A percentile compares a stretch with the other conserved stretches of the same genome.
Evolutionary conservation across 176 grass and related monocot genomes (phyloP).

Genomic region (Triticum urartu): DNA sequence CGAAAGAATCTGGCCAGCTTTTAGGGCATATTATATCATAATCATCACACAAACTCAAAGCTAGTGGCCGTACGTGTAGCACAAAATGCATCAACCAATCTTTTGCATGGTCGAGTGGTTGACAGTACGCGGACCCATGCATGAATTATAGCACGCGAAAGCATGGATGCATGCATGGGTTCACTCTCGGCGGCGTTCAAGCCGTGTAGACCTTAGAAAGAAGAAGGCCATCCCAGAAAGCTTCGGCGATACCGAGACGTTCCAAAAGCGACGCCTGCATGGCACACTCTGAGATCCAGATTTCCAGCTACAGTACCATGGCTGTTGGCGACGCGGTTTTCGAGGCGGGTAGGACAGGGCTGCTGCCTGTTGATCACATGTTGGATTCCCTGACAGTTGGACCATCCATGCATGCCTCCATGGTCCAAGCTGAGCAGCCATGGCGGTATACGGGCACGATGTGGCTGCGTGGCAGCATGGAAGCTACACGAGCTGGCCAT

Average conservation of each 20-base stretch:
- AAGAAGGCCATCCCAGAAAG: not conserved
- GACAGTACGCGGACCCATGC: too few relatives aligned
- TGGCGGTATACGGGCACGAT: not conserved
- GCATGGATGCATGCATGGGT: too few relatives aligned
- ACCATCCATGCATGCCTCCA: not conserved
- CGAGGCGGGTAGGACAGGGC: not conserved
- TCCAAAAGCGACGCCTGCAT: constrained; percentile 13
- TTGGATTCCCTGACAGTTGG: constrained; percentile 27
- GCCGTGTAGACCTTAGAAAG: not conserved
- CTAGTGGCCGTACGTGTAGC: too few relatives aligned
- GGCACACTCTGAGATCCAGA: not conserved
- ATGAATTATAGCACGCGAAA: too few relatives aligned
- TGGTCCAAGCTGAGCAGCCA: not conserved
- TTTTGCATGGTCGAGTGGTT: too few relatives aligned
- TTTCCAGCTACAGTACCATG: not conserved
- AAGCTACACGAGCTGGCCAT: not conserved
- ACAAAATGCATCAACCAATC: too few relatives aligned
- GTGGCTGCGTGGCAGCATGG: not conserved
- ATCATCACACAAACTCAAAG: too few relatives aligned
- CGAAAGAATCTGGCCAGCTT: constrained; percentile 38
- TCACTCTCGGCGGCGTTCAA: too few relatives aligned
- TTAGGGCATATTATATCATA: constrained; percentile 6
- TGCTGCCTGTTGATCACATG: constrained; percentile 8
- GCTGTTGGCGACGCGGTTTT: not conserved
- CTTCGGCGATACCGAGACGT: not conserved